Conservation (phyloP, 345 rosid species). For the Populus davidiana region DNA sequence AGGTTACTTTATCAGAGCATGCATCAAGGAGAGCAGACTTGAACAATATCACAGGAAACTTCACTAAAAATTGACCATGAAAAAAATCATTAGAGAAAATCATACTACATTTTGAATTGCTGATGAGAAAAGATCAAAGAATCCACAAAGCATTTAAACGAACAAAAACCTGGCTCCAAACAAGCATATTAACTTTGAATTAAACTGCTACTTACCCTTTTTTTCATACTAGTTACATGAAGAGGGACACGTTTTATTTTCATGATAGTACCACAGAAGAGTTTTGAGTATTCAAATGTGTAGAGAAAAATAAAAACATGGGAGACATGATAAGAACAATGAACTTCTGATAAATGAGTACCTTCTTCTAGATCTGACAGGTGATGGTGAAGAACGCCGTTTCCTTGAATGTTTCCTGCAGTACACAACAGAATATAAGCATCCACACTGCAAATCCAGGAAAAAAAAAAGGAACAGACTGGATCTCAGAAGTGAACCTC, state of each 20-base stretch:
- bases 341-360: constrained; percentile 33
- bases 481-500: constrained; percentile 44
- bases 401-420: constrained; percentile 68
- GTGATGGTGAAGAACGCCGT: constrained; percentile 65
- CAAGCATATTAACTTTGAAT: background rate
- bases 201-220: background rate
- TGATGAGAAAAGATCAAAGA: background rate
- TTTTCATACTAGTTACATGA: background rate
- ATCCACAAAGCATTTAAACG: background rate
- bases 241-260: background rate
- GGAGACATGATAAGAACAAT: background rate
- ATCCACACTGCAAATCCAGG: constrained; percentile 3
- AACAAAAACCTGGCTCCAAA: constrained; percentile 2
- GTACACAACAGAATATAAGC: constrained; percentile 22
- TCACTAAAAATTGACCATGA: background rate
- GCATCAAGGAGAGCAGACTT: background rate
- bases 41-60: background rate
- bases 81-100: background rate
- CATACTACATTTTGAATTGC: background rate
- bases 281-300: background rate
- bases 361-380: constrained; percentile 84
- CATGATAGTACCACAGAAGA: background rate
- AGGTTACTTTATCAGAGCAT: background rate
- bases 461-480: constrained; percentile 1
- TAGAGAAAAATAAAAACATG: background rate